These are phyloP conservation scores for Neurospora crassa DNA, from an alignment of 2,329 filamentous ascomycete species.

Conservation along the genomic window DNA sequence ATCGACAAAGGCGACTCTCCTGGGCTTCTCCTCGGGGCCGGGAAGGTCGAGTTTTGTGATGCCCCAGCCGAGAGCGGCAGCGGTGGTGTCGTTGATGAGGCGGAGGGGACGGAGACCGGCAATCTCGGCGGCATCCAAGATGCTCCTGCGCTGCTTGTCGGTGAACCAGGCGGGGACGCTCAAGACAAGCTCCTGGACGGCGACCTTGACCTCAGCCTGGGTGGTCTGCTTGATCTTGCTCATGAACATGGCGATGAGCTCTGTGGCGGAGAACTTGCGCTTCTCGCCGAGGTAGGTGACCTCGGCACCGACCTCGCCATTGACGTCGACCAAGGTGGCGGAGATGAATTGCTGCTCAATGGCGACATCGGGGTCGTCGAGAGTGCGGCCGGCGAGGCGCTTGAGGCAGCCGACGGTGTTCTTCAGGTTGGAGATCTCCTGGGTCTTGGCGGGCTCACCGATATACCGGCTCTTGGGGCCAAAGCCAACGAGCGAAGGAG, in stretches of 20 bases:
- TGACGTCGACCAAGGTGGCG: constrained; percentile 75
- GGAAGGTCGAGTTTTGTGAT: constrained; percentile 97
- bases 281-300: constrained; percentile 91
- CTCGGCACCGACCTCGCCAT: constrained; percentile 91
- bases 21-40: constrained; percentile 78
- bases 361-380: constrained; percentile 85
- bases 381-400: constrained; percentile 77
- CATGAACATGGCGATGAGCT: constrained; percentile 91
- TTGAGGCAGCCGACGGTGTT: constrained; percentile 94
- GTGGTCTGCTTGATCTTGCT: constrained; percentile 90
- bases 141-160: constrained; percentile 77
- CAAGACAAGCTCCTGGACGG: constrained; percentile 87
- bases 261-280: constrained; percentile 87
- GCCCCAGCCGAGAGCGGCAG: constrained; percentile 89
- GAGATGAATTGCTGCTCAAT: constrained; percentile 89
- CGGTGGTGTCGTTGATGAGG: constrained; percentile 96
- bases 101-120: constrained; percentile 87
- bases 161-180: constrained; percentile 97
- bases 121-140: constrained; percentile 88
- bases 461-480: constrained; percentile 89
- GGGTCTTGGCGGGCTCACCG: constrained; percentile 92
- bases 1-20: constrained; percentile 84
- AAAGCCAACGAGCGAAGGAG: constrained; percentile 94
- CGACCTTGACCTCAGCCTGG: constrained; percentile 75
- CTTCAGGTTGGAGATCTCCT: constrained; percentile 98